A percentile compares a stretch with the other conserved stretches of the same genome.
phyloP scores from a whole-genome alignment of 306 rosid genomes.

The Quercus berberidifolia region DNA sequence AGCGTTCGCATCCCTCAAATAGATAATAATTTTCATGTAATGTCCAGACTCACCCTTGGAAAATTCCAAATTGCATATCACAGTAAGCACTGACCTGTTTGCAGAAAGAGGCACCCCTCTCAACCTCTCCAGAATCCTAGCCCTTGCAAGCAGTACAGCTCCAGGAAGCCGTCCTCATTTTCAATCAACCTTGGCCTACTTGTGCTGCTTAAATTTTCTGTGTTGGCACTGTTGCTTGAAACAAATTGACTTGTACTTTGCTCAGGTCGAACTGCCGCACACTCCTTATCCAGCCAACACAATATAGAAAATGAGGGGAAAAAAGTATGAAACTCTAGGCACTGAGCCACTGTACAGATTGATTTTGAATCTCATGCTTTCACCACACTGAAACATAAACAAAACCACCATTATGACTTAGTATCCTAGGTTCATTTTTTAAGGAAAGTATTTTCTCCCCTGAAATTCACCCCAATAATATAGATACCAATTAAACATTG shows the following conservation, averaged over 20 bases:
- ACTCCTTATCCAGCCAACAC: conserved; percentile 39
- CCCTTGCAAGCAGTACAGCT: no score
- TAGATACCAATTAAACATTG: no score
- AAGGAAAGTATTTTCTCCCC: no score
- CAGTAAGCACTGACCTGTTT: no score
- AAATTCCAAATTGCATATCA: no score
- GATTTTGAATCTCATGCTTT: neutral
- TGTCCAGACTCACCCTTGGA: no score
- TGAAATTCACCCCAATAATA: no score
- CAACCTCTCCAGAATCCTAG: no score
- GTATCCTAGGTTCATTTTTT: neutral
- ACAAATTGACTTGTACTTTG: conserved; percentile 25
- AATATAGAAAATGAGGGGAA: neutral
- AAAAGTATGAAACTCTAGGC: neutral
- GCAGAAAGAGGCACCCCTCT: no score
- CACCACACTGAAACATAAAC: neutral
- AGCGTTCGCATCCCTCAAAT: no score
- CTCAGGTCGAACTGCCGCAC: conserved; percentile 34
- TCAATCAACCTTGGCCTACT: conserved; percentile 31
- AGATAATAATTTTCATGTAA: neutral
- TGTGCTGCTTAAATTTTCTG: conserved; percentile 28
- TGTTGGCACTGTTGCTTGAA: conserved; percentile 30
- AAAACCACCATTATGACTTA: neutral
- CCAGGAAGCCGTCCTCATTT: no score
- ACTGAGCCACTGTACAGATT: neutral